Conservation (phyloP, 2,329 filamentous ascomycete genomes). For the Trichoderma harzianum region DNA sequence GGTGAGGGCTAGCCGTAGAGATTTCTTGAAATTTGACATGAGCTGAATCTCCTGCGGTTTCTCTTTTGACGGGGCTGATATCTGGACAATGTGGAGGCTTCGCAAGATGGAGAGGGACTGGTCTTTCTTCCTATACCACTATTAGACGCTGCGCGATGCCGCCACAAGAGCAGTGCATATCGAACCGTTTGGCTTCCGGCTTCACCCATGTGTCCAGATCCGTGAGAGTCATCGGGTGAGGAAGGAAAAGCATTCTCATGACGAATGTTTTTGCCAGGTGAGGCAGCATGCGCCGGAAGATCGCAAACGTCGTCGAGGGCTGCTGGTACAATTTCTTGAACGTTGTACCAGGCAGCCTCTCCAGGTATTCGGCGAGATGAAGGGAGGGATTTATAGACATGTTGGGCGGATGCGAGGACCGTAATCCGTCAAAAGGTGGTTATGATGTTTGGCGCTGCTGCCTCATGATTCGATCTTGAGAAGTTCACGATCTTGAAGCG, state of each 20-base stretch:
- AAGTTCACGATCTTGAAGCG: background rate
- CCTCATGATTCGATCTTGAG: background rate
- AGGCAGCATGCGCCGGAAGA: constrained; percentile 95
- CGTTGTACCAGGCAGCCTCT: constrained; percentile 83
- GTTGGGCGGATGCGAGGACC: constrained; percentile 25
- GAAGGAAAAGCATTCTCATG: constrained; percentile 91
- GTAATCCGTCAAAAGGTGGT: constrained; percentile 27
- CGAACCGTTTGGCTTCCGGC: constrained; percentile 49
- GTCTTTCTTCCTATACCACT: constrained; percentile 64
- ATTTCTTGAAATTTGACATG: constrained; percentile 78
- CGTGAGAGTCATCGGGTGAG: constrained; percentile 70
- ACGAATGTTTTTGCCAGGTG: constrained; percentile 96
- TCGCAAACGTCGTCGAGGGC: constrained; percentile 89
- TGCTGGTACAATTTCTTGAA: constrained; percentile 93
- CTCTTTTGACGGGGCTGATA: constrained; percentile 57
- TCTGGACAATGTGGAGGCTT: constrained; percentile 79
- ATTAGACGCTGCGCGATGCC: background rate
- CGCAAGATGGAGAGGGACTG: constrained; percentile 75
- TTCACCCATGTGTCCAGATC: constrained; percentile 87
- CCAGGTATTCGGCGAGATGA: constrained; percentile 82
- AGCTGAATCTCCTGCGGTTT: constrained; percentile 70
- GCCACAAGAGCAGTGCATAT: background rate
- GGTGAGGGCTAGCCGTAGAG: constrained; percentile 80
- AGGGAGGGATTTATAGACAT: constrained; percentile 52
- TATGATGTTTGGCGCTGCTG: background rate